phyloP scores from a whole-genome alignment of 2,329 filamentous ascomycete genomes.

The Penicillium sp. region DNA sequence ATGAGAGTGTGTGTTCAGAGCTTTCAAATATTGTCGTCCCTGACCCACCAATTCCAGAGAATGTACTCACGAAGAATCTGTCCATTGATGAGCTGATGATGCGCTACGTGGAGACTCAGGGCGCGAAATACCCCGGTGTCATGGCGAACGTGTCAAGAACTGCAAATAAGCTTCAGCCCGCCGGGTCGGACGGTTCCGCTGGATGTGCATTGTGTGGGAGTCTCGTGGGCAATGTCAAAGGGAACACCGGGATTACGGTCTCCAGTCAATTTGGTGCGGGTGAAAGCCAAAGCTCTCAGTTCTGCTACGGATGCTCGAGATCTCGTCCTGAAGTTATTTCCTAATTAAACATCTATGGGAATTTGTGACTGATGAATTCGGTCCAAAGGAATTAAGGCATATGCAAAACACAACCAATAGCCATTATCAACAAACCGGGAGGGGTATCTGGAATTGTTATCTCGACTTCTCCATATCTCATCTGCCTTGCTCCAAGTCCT shows the following conservation, averaged over 20 bases:
- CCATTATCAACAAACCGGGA: slow-evolving; percentile 6
- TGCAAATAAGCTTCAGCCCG: slow-evolving; percentile 67
- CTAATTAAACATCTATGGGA: slow-evolving; percentile 12
- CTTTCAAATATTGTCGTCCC: slow-evolving; percentile 49
- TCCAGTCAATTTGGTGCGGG: slow-evolving; percentile 44
- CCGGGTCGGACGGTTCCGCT: slow-evolving; percentile 26
- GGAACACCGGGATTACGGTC: slow-evolving; percentile 54
- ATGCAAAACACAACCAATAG: not conserved
- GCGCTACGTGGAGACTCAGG: slow-evolving; percentile 82
- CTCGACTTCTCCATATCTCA: slow-evolving; percentile 10
- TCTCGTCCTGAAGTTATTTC: slow-evolving; percentile 31
- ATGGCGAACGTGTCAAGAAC: slow-evolving; percentile 95
- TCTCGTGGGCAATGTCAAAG: slow-evolving; percentile 59
- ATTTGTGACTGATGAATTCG: not conserved
- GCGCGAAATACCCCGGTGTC: slow-evolving; percentile 80
- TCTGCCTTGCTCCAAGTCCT: slow-evolving; percentile 29
- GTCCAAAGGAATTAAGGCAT: not conserved
- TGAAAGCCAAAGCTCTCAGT: slow-evolving; percentile 48
- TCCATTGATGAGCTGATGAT: slow-evolving; percentile 89
- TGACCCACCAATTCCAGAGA: slow-evolving; percentile 35
- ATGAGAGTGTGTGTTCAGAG: slow-evolving; percentile 53
- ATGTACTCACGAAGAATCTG: slow-evolving; percentile 51
- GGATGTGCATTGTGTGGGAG: slow-evolving; percentile 66
- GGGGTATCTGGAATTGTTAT: slow-evolving; percentile 6
- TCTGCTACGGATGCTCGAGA: slow-evolving; percentile 46